Base-by-base conservation (phyloP, 106 monocot genomes). In the Vanilla planifolia region DNA sequence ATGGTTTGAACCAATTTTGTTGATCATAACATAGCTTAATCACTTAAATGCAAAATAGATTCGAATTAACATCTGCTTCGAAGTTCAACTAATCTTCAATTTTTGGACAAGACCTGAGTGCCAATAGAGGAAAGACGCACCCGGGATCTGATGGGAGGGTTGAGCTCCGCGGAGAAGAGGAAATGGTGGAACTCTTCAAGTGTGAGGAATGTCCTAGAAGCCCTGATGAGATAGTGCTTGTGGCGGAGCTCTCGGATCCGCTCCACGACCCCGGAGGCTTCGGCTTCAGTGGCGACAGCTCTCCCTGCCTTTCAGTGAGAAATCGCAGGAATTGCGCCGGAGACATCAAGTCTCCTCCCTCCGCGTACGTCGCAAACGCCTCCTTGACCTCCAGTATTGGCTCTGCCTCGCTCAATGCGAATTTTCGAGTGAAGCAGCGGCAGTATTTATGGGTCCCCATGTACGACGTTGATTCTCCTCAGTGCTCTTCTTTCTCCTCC, bases 391-490 rank as follows among this genome's bases (percentile, higher is more conserved):
- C 88, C 8, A 32, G 17, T 23, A 83, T 73, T 1, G 77, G 76
- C 53, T 79, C 48, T 25, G 76, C 76, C 72, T 82, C 73, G 8
- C 8, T 58, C 61, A 53, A 61, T 34, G 48, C 59, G 72, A 77
- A 88, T 55, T 70, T 73, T 64, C 74, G 55, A 43, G 59, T 83
- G 67, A 83, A 83, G 69, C 79, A 88, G 43, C 79, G 45, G 69
- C 88, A 83, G 79, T 61, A 79, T 67, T 73, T 79, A 67, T 81
- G 79, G 72, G 63, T 81, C 64, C 65, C 82, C 73, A 79, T 79
- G 3, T 7, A 36, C 56, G n/a, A n/a, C n/a, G n/a, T n/a, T n/a
- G n/a, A n/a, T n/a, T n/a, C n/a, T n/a, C n/a, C n/a, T n/a, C n/a
- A n/a, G n/a, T n/a, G n/a, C n/a, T n/a, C n/a, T n/a, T n/a, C n/a